Conservation (phyloP, 1,284 basidiomycete genomes). For the Ustilago lituana region DNA sequence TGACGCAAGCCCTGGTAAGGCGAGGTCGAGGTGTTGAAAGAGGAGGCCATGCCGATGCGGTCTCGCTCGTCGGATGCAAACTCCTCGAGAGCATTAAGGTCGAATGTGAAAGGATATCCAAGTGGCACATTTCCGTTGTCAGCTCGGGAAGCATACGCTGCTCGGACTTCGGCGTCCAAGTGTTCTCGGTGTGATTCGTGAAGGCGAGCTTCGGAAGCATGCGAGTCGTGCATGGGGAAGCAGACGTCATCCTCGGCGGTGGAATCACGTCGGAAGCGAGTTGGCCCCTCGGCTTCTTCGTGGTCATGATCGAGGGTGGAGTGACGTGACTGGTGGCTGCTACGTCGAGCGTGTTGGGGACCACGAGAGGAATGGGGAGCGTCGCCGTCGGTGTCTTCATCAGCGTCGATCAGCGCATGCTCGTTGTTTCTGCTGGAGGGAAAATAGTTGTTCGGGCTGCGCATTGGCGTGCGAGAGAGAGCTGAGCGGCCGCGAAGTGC, state of each 20-base stretch:
- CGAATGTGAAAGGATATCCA: constrained; percentile 65
- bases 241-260: constrained; percentile 64
- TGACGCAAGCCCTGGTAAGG: constrained; percentile 37
- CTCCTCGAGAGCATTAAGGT: constrained; percentile 57
- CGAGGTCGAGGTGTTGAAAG: constrained; percentile 21
- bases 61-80: constrained; percentile 62
- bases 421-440: constrained; percentile 24
- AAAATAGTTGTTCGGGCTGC: constrained; percentile 39
- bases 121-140: constrained; percentile 37
- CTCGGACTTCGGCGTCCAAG: constrained; percentile 20
- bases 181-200: constrained; percentile 27
- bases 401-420: constrained; percentile 41
- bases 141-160: constrained; percentile 14
- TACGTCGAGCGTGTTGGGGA: constrained; percentile 11
- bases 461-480: constrained; percentile 43
- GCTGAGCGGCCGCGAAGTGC: constrained; percentile 37
- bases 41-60: constrained; percentile 39
- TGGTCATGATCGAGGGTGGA: constrained; percentile 16
- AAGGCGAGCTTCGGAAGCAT: constrained; percentile 15
- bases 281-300: constrained; percentile 8
- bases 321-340: constrained; percentile 30
- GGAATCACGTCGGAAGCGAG: constrained; percentile 49
- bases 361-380: constrained; percentile 45
- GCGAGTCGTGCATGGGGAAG: constrained; percentile 57
- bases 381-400: constrained; percentile 28